Evolutionary conservation across 176 grass and related monocot species (phyloP).

Genomic region (Melocanna baccifera): DNA sequence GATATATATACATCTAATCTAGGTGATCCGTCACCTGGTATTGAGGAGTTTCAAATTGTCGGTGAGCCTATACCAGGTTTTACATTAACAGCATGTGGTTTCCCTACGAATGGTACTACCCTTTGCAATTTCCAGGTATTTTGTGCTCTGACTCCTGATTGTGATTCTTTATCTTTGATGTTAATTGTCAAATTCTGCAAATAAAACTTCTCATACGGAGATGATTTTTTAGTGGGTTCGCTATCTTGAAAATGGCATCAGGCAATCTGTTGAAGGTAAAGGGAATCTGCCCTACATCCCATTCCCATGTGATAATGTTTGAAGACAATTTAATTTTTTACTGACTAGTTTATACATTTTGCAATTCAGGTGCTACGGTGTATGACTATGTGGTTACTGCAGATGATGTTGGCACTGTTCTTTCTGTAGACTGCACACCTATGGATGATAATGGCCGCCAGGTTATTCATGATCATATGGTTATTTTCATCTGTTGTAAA

Average conservation of each 20-base stretch:
- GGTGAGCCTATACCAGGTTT: constrained; percentile 65
- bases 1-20: too few species aligned
- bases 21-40: too few species aligned
- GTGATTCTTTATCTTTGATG: constrained; percentile 18
- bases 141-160: constrained; percentile 5
- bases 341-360: constrained; percentile 24
- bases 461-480: constrained; percentile 39
- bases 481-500: too few species aligned
- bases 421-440: constrained; percentile 90
- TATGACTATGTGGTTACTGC: constrained; percentile 85
- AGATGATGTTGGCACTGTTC: constrained; percentile 87
- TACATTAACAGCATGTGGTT: constrained; percentile 68
- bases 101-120: constrained; percentile 84
- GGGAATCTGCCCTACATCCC: neutral
- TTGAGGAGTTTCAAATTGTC: constrained; percentile 93
- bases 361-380: constrained; percentile 69
- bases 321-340: constrained; percentile 20
- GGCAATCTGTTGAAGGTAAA: constrained; percentile 87
- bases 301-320: constrained; percentile 22
- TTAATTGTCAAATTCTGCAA: constrained; percentile 11
- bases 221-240: constrained; percentile 78
- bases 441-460: constrained; percentile 91
- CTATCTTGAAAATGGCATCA: constrained; percentile 70
- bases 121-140: constrained; percentile 96
- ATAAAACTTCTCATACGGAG: constrained; percentile 18